Percentiles rank a stretch among this genome's conserved stretches.
These are phyloP conservation scores for Crotalaria pallida DNA, from an alignment of 306 rosid species.

Conservation along the genomic window DNA sequence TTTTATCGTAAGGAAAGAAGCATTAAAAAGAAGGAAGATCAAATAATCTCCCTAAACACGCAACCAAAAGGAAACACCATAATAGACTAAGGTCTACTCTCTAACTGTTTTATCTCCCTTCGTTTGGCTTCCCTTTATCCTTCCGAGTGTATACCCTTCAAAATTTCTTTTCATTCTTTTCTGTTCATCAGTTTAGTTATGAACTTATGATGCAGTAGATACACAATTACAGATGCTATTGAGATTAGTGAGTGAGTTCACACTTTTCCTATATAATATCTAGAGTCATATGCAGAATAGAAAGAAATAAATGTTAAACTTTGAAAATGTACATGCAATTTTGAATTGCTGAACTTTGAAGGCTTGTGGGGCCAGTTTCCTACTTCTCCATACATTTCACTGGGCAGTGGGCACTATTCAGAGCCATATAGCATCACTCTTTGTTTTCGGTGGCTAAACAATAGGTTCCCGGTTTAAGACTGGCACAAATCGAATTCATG, in stretches of 20 bases:
- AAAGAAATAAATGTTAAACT: not conserved
- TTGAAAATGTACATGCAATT: not conserved
- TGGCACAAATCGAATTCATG: no score
- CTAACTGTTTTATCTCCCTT: no score
- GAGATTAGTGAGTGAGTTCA: conserved; percentile 1
- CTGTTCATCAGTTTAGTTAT: not conserved
- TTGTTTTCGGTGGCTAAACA: no score
- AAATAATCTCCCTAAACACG: conserved; percentile 6
- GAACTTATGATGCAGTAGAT: not conserved
- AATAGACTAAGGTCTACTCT: not conserved
- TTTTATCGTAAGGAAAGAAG: not conserved
- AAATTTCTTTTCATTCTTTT: no score
- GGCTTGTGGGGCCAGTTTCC: not conserved
- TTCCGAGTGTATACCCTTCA: no score
- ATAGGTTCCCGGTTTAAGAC: no score
- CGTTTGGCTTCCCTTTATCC: no score
- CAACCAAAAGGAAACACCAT: not conserved
- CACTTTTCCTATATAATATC: not conserved
- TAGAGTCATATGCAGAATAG: not conserved
- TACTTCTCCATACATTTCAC: not conserved
- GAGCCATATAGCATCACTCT: not conserved
- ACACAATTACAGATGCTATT: not conserved
- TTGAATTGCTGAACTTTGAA: not conserved
- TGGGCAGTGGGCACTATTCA: not conserved
- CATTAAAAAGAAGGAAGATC: not conserved